These are phyloP conservation scores for Fraxinus americana DNA, from an alignment of 257 asterid genomes.

Conservation along the genomic window DNA sequence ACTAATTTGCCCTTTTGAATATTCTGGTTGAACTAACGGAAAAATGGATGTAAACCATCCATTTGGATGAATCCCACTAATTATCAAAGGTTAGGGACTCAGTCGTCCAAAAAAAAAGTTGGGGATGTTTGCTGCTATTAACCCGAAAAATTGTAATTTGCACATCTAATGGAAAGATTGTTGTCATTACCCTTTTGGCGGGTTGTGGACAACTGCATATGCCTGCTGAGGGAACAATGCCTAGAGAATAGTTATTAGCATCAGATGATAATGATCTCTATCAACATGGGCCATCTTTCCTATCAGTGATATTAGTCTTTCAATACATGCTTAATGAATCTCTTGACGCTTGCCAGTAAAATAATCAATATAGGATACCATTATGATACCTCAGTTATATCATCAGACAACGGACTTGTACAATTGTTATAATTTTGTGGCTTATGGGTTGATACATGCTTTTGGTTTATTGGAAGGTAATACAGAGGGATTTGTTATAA, in stretches of 20 bases:
- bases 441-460: slow-evolving; percentile 7
- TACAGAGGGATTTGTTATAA: not conserved
- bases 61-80: too few species aligned
- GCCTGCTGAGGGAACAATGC: not conserved
- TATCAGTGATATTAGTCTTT: not conserved
- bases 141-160: not conserved
- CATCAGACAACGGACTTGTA: not conserved
- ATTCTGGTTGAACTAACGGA: too few species aligned
- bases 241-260: not conserved
- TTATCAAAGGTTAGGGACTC: too few species aligned
- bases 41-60: too few species aligned
- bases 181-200: not conserved
- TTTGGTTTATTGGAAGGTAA: not conserved
- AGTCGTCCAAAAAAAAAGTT: too few species aligned
- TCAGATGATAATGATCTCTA: not conserved
- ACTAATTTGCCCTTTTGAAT: too few species aligned
- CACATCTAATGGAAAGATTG: not conserved
- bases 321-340: not conserved
- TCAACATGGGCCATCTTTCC: not conserved
- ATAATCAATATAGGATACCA: not conserved
- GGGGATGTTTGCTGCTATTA: too few species aligned
- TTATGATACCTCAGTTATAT: not conserved
- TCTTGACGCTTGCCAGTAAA: not conserved
- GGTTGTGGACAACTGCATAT: not conserved
- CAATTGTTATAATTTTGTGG: slow-evolving; percentile 10